These are phyloP conservation scores for Rhodosporidiobolus sp. DNA, from an alignment of 768 basidiomycete species.

Conservation along the genomic window DNA sequence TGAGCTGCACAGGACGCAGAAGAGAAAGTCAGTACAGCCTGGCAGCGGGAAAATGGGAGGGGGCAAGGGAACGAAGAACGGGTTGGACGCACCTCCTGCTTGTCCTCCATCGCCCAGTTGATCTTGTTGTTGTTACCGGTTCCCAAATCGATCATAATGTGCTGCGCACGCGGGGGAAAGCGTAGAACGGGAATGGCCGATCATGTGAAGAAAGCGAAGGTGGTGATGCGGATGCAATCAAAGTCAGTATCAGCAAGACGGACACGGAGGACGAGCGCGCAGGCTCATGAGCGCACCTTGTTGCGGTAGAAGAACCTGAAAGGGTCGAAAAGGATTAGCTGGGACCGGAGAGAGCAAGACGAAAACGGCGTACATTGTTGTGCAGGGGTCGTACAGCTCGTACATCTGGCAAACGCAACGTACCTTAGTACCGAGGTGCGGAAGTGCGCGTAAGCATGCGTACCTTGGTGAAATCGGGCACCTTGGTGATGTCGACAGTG, in stretches of 20 bases:
- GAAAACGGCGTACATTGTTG: slow-evolving; percentile 47
- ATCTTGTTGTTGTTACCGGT: slow-evolving; percentile 53
- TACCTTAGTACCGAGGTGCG: neutral
- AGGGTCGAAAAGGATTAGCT: neutral
- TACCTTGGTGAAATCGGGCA: slow-evolving; percentile 98
- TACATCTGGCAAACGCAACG: slow-evolving; percentile 72
- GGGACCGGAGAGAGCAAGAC: too few relatives aligned
- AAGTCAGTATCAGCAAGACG: too few relatives aligned
- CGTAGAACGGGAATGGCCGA: neutral
- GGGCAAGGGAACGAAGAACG: neutral
- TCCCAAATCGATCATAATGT: slow-evolving; percentile 95
- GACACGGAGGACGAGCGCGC: too few relatives aligned
- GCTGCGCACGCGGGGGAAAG: slow-evolving; percentile 59
- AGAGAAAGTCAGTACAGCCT: neutral
- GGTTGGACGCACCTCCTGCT: slow-evolving; percentile 71
- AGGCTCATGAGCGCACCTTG: too few relatives aligned
- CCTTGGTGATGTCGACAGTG: slow-evolving; percentile 81
- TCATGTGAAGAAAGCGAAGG: too few relatives aligned
- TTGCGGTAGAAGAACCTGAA: slow-evolving; percentile 44
- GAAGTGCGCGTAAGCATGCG: slow-evolving; percentile 32
- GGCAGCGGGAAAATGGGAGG: too few relatives aligned
- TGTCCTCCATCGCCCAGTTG: slow-evolving; percentile 98
- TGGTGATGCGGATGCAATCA: too few relatives aligned
- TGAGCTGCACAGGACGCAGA: slow-evolving; percentile 58
- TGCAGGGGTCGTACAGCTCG: slow-evolving; percentile 94